Evolutionary conservation across 768 basidiomycete genomes (phyloP), one percentile per base, ranked within the genome.

Genomic region (Harrya chromipes): DNA sequence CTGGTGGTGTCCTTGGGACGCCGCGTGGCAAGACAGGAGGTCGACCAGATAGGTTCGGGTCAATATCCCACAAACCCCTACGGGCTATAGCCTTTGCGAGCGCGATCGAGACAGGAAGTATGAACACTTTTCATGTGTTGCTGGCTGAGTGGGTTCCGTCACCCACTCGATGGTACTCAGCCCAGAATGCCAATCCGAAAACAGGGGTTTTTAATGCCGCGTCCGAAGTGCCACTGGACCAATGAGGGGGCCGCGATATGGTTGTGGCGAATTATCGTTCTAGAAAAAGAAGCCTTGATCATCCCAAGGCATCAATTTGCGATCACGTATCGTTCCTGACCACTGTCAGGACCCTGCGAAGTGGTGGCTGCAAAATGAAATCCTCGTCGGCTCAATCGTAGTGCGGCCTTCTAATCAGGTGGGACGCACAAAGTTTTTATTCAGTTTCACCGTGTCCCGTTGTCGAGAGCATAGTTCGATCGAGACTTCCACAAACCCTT

Each of bases 171-270:
- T n/a, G n/a, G n/a, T n/a, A n/a, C n/a, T n/a, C n/a, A 40, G 46
- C 41, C 33, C 49, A 54, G 41, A 40, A 33, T 38, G 9, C n/a
- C 11, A 29, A 48, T 40, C 37, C 36, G 17, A 33, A 11, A 26
- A 34, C 45, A 51, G 56, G 47, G 43, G 14, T 38, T 34, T 45
- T 43, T 46, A 29, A 33, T 27, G 9, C 39, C 47, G 60, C 59
- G 4, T 49, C 52, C 59, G 47, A 59, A 46, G 23, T 19, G 35
- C n/a, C n/a, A n/a, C n/a, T 20, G n/a, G 43, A 16, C 60, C 60
- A 59, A 62, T 62, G 38, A 17, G n/a, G 13, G 4, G 17, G n/a
- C 12, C 21, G 44, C 60, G 53, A 61, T 61, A 61, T 44, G 43
- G 6, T 39, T 31, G 20, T 23, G 24, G 27, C 44, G 49, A 50